Base-by-base conservation (phyloP, 495 filamentous ascomycete species). In the Acidiella bohemica region DNA sequence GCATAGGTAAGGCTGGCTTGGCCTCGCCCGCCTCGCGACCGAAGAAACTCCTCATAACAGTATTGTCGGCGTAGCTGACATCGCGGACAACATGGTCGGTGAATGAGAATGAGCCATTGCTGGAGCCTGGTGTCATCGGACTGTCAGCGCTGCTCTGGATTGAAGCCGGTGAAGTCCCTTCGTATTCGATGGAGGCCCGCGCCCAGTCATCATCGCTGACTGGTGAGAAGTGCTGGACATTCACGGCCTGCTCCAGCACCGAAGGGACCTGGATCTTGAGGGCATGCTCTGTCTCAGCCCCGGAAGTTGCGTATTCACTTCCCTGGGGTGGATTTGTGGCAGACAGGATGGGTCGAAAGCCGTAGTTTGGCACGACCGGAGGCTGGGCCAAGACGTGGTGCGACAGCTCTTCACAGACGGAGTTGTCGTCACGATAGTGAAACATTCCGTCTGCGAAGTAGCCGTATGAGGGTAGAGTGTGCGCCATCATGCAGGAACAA, bases 121-220 rank as follows among this genome's bases (percentile, higher is more conserved):
- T 20, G 17, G 30, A 40, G 14, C 30, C 37, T 29, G 39, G 28
- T 3, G 39, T 42, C 30, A 21, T 20, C n/a, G 39, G 28, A 25
- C 20, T 23, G 20, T 32, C 28, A 18, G 18, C 24, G n/a, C 13
- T 32, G 29, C n/a, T 22, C 17, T 9, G n/a, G n/a, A 20, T 12
- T 16, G 39, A 42, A 3, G 17, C 39, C 12, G 39, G 39, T 3
- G 39, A 42, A 3, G 29, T 38, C n/a, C 16, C 27, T 3, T 42
- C 39, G 17, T 32, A 42, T 13, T 42, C 39, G 17, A 42, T 32
- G 2, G 27, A 21, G 6, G 39, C 39, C 9, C 21, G 27, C 28
- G 31, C 28, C 39, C 39, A 42, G 28, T 42, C 39, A 20, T 30
- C 23, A 9, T 39, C 23, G 26, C 36, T 39, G 36, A 39, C 21